phyloP scores from a whole-genome alignment of 176 grass and related monocot species.

The Aegilops longissima region DNA sequence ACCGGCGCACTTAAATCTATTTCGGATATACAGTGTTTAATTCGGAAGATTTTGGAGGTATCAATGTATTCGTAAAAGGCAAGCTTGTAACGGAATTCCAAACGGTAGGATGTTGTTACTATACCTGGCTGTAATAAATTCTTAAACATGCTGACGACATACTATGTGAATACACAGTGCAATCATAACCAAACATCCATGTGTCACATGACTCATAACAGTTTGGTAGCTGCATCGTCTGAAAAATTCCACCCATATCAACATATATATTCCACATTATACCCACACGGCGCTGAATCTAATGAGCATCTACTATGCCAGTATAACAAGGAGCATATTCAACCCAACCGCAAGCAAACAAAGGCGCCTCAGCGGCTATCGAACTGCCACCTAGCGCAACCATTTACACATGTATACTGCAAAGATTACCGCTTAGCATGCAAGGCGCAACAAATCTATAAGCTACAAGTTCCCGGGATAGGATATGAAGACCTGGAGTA shows the following conservation, averaged over 20 bases:
- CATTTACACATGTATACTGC: neutral
- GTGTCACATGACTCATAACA: neutral
- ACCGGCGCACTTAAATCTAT: neutral
- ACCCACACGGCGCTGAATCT: neutral
- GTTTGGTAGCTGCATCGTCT: neutral
- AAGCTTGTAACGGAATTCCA: neutral
- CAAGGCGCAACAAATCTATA: conserved; percentile 21
- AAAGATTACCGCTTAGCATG: neutral
- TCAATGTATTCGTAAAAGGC: neutral
- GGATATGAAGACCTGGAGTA: conserved; percentile 62
- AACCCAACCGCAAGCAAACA: neutral
- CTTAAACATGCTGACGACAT: neutral
- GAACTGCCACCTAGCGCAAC: neutral
- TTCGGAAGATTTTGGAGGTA: neutral
- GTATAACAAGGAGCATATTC: neutral
- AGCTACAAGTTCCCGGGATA: neutral
- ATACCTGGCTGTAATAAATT: conserved; percentile 4
- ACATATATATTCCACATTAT: neutral
- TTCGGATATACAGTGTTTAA: neutral
- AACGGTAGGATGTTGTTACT: neutral
- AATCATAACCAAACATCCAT: conserved; percentile 17
- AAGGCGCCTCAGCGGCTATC: neutral
- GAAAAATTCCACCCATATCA: neutral
- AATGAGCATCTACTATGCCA: neutral
- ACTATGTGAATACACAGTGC: neutral